These are phyloP conservation scores for Gossypium thurberi DNA, from an alignment of 345 rosid species.

Conservation along the genomic window DNA sequence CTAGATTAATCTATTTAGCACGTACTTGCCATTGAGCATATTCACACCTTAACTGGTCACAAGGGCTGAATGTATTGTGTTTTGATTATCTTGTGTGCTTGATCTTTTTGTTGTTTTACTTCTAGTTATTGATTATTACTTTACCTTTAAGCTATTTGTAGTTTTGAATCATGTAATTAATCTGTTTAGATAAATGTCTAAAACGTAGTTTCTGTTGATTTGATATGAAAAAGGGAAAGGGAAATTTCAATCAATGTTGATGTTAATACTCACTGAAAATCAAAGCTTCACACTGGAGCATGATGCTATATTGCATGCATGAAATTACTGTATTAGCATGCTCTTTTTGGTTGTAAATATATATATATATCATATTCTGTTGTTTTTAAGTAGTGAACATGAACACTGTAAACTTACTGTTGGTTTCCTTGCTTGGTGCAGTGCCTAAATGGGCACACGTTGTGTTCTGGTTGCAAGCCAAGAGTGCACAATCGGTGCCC, in stretches of 20 bases:
- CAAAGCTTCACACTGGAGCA: neutral
- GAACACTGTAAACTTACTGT: neutral
- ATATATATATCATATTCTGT: neutral
- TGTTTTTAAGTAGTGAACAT: neutral
- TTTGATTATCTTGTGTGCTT: neutral
- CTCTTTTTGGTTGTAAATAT: neutral
- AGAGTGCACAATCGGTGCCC: conserved; percentile 81
- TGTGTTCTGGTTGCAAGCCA: conserved; percentile 79
- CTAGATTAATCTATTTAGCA: neutral
- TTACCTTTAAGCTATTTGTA: neutral
- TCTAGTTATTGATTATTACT: neutral
- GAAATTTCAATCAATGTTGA: neutral
- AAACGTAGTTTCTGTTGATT: neutral
- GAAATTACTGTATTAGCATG: neutral
- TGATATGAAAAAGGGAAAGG: neutral
- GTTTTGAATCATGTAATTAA: neutral
- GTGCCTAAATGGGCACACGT: conserved; percentile 80
- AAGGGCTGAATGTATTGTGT: neutral
- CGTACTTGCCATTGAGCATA: neutral
- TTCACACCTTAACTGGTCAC: neutral
- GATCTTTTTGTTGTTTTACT: neutral
- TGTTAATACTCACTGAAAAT: neutral
- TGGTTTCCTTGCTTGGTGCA: conserved; percentile 23
- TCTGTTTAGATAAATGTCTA: neutral
- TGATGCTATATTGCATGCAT: neutral